Base-by-base conservation (phyloP, 2,329 filamentous ascomycete genomes). In the Fusarium sp. region DNA sequence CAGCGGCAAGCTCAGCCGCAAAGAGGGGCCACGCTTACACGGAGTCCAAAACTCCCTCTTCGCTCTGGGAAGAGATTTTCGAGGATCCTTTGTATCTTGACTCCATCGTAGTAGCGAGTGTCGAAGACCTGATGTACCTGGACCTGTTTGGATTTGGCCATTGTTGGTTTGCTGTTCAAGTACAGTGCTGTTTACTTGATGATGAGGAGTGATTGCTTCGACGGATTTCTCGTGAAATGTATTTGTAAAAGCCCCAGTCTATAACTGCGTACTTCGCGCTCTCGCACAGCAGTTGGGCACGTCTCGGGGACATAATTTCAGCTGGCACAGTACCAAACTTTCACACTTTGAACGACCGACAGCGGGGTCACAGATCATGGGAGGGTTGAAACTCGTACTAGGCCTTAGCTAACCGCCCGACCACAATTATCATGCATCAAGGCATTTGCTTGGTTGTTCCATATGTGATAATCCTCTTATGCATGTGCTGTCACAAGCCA, bases 361-460 rank as follows among this genome's bases (percentile, higher is more conserved):
- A 15, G 20, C 26, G 26, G 44, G 44, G 26, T 30, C 30, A 7
- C 12, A 8, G 26, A 11, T 47, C 26, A 22, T 4, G 18, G 18
- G 20, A 33, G 44, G 13, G 18, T 1, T 22, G 26, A 47, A 47
- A 47, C 20, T 22, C 26, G 44, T 22, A 47, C 14, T 11, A 6
- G 5, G 2, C 12, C 24, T 30, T 28, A 8, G 18, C 13, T 1
- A 30, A 22, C 2, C 18, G 26, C 44, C 44, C 26, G 44, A 9
- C 5, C 44, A 20, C 18, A 3, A 6, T 28, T 20, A 0, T 11
- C 1, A 30, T 20, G 44, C 13, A 5, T 14, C 18, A 2, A 45
- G 26, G 12, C 18, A 5, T 30, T 30, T 47, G 26, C 15, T 30
- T 47, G 26, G 44, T 22, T 15, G 13, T 10, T 22, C 12, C 1